Evolutionary conservation across 768 basidiomycete genomes (phyloP).

Genomic region (Mycena kentingensis): DNA sequence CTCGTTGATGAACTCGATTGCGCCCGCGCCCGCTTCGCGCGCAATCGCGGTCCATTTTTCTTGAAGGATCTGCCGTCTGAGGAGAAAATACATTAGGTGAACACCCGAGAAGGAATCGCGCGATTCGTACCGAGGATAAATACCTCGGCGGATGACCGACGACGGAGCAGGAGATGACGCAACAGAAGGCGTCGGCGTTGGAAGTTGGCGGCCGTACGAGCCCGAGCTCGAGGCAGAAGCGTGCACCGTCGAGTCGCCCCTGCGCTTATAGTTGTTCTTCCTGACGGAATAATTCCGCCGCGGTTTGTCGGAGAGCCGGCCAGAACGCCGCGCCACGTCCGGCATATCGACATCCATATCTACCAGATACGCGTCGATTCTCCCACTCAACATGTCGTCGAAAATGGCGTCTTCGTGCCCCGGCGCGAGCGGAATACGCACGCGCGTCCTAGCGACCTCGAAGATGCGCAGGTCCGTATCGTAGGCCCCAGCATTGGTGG

Average conservation of each 20-base stretch:
- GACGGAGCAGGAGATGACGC: not conserved
- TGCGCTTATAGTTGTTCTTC: no score
- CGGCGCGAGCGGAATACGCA: not conserved
- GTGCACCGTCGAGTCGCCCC: no score
- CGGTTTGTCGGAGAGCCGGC: not conserved
- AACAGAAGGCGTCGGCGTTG: not conserved
- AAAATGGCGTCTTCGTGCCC: not conserved
- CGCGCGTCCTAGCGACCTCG: not conserved
- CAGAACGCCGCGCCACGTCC: not conserved
- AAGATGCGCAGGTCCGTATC: not conserved
- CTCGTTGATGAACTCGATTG: slow-evolving; percentile 16
- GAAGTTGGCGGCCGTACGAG: not conserved
- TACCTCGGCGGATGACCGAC: not conserved
- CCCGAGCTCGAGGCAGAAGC: no score
- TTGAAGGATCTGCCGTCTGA: slow-evolving; percentile 9
- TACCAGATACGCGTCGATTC: not conserved
- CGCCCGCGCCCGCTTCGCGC: slow-evolving; percentile 10
- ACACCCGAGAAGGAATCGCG: not conserved
- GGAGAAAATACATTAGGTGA: not conserved
- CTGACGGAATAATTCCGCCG: not conserved
- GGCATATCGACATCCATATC: not conserved
- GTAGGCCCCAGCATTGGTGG: not conserved
- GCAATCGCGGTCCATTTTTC: slow-evolving; percentile 15
- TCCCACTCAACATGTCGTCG: not conserved
- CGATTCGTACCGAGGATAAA: slow-evolving; percentile 1